These are phyloP conservation scores for Fusarium subtropicale DNA, from an alignment of 2,329 filamentous ascomycete species.

Conservation along the genomic window DNA sequence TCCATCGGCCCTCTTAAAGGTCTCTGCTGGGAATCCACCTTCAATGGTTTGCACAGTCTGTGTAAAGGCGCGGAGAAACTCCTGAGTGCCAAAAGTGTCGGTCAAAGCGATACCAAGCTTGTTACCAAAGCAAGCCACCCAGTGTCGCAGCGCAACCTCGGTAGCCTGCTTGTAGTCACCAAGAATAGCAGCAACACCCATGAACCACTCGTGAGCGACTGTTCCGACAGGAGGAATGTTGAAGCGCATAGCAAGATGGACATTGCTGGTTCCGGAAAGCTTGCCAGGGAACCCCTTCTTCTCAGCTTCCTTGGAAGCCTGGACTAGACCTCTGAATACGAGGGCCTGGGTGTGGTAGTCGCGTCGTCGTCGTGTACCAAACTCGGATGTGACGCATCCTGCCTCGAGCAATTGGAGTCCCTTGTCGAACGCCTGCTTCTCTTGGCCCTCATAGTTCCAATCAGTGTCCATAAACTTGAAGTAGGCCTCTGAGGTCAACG, in stretches of 20 bases:
- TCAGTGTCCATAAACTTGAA: slow-evolving; percentile 96
- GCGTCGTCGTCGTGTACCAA: slow-evolving; percentile 87
- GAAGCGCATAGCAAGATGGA: slow-evolving; percentile 96
- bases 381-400: slow-evolving; percentile 92
- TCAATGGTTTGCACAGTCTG: slow-evolving; percentile 66
- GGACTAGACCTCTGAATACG: slow-evolving; percentile 86
- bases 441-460: slow-evolving; percentile 89
- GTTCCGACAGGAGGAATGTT: slow-evolving; percentile 87
- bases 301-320: slow-evolving; percentile 78
- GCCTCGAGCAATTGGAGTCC: slow-evolving; percentile 80
- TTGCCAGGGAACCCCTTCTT: slow-evolving; percentile 75
- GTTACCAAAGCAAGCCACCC: slow-evolving; percentile 89
- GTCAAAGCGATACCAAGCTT: slow-evolving; percentile 90
- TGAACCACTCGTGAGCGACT: slow-evolving; percentile 97
- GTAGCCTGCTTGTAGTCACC: slow-evolving; percentile 87
- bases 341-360: slow-evolving; percentile 96
- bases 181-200: slow-evolving; percentile 94
- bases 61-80: slow-evolving; percentile 87
- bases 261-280: slow-evolving; percentile 92
- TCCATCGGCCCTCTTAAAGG: slow-evolving; percentile 55
- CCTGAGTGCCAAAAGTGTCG: slow-evolving; percentile 93
- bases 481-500: slow-evolving; percentile 93
- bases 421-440: slow-evolving; percentile 86
- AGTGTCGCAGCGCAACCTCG: slow-evolving; percentile 85
- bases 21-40: slow-evolving; percentile 56